A percentile compares a stretch with the other conserved stretches of the same genome.
These are phyloP conservation scores for Pestalotiopsis sp. DNA, from an alignment of 2,329 filamentous ascomycete species.

Conservation along the genomic window DNA sequence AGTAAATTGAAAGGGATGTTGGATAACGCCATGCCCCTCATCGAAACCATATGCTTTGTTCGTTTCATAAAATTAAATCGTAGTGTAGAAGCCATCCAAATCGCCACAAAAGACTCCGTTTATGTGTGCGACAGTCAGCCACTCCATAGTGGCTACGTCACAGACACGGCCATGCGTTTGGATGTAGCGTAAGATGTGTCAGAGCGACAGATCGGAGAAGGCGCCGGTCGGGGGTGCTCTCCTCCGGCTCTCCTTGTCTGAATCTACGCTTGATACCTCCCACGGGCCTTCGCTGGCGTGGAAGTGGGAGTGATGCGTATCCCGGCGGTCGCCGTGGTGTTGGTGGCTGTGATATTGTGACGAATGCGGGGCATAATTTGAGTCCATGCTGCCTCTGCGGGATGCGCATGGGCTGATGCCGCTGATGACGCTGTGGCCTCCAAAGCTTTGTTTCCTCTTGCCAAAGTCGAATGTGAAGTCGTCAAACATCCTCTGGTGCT, in stretches of 20 bases:
- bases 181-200: background rate
- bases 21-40: background rate
- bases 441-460: conserved; percentile 23
- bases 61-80: background rate
- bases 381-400: conserved; percentile 28
- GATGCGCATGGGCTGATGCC: conserved; percentile 33
- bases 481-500: conserved; percentile 34
- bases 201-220: background rate
- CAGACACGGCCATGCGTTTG: background rate
- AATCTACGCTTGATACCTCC: conserved; percentile 20
- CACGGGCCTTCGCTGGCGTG: conserved; percentile 18
- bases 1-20: background rate
- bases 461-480: conserved; percentile 33
- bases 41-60: background rate
- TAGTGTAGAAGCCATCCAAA: background rate
- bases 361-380: conserved; percentile 12
- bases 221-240: background rate
- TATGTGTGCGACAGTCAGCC: background rate
- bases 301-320: conserved; percentile 20
- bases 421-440: conserved; percentile 25
- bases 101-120: background rate
- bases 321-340: conserved; percentile 15
- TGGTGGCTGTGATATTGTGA: background rate
- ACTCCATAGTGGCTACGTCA: background rate
- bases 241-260: conserved; percentile 13